Base-by-base conservation (phyloP, 2,329 filamentous ascomycete species). In the Penicillium psychrosexuale region DNA sequence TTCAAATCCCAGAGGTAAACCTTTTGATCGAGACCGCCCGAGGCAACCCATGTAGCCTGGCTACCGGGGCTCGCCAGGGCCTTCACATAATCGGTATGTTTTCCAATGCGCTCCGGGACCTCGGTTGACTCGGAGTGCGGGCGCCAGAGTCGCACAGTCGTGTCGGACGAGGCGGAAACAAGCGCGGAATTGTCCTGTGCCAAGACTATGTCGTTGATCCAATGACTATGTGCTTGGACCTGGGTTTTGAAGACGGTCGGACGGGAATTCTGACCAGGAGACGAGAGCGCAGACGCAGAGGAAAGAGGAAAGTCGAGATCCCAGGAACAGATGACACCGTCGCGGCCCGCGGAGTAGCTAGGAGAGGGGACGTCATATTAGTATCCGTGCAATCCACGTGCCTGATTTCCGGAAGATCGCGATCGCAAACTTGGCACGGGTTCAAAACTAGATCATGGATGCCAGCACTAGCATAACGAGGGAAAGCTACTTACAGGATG, bases 261-360 rank as follows among this genome's bases (percentile, higher is more conserved):
- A 47, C 63, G 66, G 27, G 70, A 66, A 43, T 70, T 67, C 34
- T 63, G 43, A 22, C 46, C 56, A 36, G 62, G 55, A 17, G 60
- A 47, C 8, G 65, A 50, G 19, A 63, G 55, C 17, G 62, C 46
- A 27, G 60, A 60, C 6, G 68, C 61, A 11, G 73, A 59, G 57
- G 67, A 51, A 43, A 77, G 75, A 17, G 76, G 65, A 8, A 64
- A 56, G 47, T 70, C 68, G 44, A 97, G 79, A 73, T 97, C 87
- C 94, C 94, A 99, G 58, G 93, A 91, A 77, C 94, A 99, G 63
- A 99, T 88, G 47, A 94, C 89, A 65, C 94, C 94, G 75, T 99
- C 94, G 70, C 94, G 88, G 57, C 94, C 94, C 62, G 91, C 94
- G 43, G 94, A 97, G 77, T 97, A 99, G 67, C 92, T 97, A 59